Evolutionary conservation across 1,284 basidiomycete genomes (phyloP), one percentile per base, ranked within the genome.

Genomic region (Coniferiporia sulphurascens): DNA sequence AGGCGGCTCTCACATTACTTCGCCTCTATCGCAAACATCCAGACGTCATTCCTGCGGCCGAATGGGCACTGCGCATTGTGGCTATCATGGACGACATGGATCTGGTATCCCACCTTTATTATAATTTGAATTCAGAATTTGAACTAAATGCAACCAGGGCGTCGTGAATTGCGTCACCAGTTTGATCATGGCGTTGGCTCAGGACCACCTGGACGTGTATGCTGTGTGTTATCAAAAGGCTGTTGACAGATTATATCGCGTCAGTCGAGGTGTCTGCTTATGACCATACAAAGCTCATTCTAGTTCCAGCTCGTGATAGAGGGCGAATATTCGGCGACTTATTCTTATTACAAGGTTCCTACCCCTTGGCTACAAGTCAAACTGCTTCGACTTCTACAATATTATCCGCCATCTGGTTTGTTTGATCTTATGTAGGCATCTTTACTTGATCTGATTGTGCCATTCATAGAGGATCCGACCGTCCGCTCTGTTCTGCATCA

Each of bases 291-390:
- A 50, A 48, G 21, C 43, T 32, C 22, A 15, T 36, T 34, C 36
- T 60, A 62, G 57, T 54, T 56, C 13, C 66, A 96, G 92, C 83
- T 98, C 64, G 83, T 98, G 15, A 87, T 98, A 61, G 92, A 96
- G 67, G 86, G 90, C 61, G 93, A 98, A 68, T 95, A 91, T 68
- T 78, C 88, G 2, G 80, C 88, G 41, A 89, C 93, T 58, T 98
- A 99, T 70, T 82, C 95, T 34, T 99, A 99, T 72, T 99, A 99
- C 77, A 93, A 93, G 73, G 92, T 98, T 2, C 97, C 97, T 19
- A 92, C 93, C 38, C 96, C 96, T 0, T 99, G 96, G 97, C 78
- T 99, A 34, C 96, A 99, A 76, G 93, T 98, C 65, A 98, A 98
- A 73, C 82, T 99, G 4, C 78, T 99, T 13, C 87, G 95, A 15